Conservation (phyloP, 192 early-diverging fungal genomes). For the Linnemannia hyalina region DNA sequence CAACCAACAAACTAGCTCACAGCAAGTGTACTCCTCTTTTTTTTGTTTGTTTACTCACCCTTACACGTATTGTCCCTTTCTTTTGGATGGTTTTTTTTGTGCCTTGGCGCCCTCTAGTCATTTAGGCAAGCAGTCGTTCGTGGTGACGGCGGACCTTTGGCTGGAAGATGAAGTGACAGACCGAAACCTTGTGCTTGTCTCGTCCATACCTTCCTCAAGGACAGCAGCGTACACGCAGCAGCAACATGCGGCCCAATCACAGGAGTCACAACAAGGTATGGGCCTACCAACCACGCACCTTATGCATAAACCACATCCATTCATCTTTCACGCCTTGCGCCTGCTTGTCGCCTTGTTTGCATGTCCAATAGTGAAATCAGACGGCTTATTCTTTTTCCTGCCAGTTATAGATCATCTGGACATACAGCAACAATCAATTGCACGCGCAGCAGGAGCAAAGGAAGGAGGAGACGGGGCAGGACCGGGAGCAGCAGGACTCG, state of each 20-base stretch:
- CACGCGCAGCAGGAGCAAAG: not conserved
- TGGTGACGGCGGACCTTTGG: constrained; percentile 58
- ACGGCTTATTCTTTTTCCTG: not conserved
- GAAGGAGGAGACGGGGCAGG: not conserved
- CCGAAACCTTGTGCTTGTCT: constrained; percentile 55
- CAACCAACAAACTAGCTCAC: not conserved
- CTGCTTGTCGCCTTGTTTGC: not conserved
- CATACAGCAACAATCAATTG: constrained; percentile 12
- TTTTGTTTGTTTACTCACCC: not conserved
- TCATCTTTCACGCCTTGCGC: not conserved
- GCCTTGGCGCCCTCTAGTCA: constrained; percentile 14
- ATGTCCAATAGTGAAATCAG: not conserved
- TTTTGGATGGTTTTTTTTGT: not conserved
- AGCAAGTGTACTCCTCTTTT: not conserved
- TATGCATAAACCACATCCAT: constrained; percentile 3
- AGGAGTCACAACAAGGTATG: constrained; percentile 25
- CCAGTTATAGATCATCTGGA: constrained; percentile 36
- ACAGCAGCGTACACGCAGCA: constrained; percentile 30
- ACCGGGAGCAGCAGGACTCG: not conserved
- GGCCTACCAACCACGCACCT: not conserved
- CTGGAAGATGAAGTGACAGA: constrained; percentile 47
- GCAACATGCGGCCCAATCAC: constrained; percentile 7
- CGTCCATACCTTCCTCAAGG: constrained; percentile 43
- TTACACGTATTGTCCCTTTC: not conserved
- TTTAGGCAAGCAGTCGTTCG: constrained; percentile 43